Conservation (phyloP, 306 rosid species). For the Castanea crenata region DNA sequence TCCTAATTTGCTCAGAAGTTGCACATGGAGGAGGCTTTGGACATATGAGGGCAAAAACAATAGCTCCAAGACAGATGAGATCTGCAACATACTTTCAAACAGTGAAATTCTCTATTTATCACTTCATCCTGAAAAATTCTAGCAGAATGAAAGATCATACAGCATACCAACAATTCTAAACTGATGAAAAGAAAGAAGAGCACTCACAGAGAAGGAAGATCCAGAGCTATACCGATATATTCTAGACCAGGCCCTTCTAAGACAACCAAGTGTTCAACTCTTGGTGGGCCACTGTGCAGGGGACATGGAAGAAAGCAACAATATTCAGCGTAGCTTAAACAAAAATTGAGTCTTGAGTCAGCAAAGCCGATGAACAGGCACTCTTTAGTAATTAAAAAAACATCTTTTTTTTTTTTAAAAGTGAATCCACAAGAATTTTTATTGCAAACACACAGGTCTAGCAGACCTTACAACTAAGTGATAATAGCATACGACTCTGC, state of each 20-base stretch:
- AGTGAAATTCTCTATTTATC: constrained; percentile 34
- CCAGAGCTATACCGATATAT: constrained; percentile 64
- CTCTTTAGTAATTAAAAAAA: constrained; percentile 1
- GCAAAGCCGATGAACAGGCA: constrained; percentile 10
- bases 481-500: no score
- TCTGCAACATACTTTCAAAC: constrained; percentile 85
- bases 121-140: constrained; percentile 13
- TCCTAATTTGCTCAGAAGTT: constrained; percentile 65
- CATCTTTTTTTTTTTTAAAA: no score
- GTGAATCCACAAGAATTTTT: no score
- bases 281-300: constrained; percentile 51
- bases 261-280: constrained; percentile 84
- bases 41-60: constrained; percentile 80
- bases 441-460: no score
- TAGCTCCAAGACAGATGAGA: constrained; percentile 82
- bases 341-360: constrained; percentile 23
- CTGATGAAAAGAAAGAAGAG: constrained; percentile 7
- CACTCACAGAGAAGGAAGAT: constrained; percentile 86
- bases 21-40: constrained; percentile 88
- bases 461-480: no score
- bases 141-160: constrained; percentile 9
- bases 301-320: constrained; percentile 90
- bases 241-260: constrained; percentile 64
- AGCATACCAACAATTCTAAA: neutral
- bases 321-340: constrained; percentile 61